phyloP scores from a whole-genome alignment of 179 eudicot species.

The Monotropa hypopitys region DNA sequence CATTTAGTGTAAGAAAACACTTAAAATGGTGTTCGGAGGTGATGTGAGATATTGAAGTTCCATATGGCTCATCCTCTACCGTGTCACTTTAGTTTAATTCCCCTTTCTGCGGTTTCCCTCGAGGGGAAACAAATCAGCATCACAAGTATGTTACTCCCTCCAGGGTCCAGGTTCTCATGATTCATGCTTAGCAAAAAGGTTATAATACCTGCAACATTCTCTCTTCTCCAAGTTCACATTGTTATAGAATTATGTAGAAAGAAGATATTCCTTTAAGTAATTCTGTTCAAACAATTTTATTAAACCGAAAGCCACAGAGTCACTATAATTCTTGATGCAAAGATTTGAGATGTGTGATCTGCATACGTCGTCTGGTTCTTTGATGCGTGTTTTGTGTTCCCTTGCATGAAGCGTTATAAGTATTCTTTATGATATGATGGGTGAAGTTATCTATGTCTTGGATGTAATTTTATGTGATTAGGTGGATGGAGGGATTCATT shows the following conservation, averaged over 20 bases:
- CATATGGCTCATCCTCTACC: background rate
- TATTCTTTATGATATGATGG: background rate
- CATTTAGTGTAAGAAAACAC: background rate
- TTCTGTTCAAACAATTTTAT: background rate
- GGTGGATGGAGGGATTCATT: conserved; percentile 55
- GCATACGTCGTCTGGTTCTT: background rate
- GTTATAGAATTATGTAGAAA: no score
- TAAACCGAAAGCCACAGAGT: background rate
- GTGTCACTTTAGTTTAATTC: background rate
- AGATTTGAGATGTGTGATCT: background rate
- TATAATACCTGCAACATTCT: no score
- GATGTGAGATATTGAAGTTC: background rate
- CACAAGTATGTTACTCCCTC: background rate
- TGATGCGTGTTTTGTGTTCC: background rate
- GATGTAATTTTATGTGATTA: background rate
- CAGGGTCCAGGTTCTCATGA: background rate
- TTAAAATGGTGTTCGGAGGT: background rate
- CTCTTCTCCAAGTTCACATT: no score
- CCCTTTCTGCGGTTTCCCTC: background rate
- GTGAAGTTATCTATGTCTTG: background rate
- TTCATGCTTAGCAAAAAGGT: background rate
- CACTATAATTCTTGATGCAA: background rate
- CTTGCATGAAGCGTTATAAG: background rate
- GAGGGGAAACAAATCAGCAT: background rate
- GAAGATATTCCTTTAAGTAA: no score